Conservation (phyloP, 2,329 filamentous ascomycete species). For the Hirsutella minnesotensis region DNA sequence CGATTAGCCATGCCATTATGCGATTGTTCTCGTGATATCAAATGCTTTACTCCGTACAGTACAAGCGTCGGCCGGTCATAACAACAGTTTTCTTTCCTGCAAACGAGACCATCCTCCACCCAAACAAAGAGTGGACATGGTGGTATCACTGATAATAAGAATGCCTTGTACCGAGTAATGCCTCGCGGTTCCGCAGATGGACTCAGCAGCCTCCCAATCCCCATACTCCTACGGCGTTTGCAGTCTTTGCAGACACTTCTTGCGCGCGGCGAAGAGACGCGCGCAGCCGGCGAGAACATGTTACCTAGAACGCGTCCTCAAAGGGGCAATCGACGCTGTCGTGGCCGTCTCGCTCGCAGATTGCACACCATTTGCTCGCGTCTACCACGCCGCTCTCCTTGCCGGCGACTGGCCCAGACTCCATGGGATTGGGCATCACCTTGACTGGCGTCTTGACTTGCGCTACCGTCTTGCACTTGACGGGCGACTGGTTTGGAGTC, state of each 20-base stretch:
- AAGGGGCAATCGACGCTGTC: constrained; percentile 92
- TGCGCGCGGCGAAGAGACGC: background rate
- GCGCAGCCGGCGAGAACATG: background rate
- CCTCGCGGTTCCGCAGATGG: constrained; percentile 7
- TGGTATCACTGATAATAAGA: constrained; percentile 21
- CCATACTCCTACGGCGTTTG: background rate
- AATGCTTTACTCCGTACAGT: no score
- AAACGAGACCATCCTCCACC: background rate
- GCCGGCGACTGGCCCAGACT: constrained; percentile 58
- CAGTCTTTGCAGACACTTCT: constrained; percentile 1
- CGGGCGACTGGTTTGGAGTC: constrained; percentile 14
- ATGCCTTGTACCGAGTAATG: constrained; percentile 17
- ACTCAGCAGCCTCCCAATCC: background rate
- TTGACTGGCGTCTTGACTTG: constrained; percentile 24
- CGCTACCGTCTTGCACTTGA: constrained; percentile 3
- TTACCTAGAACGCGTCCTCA: constrained; percentile 59
- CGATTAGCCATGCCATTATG: no score
- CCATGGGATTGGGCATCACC: constrained; percentile 49
- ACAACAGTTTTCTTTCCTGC: background rate
- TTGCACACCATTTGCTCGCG: constrained; percentile 85
- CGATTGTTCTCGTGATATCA: no score
- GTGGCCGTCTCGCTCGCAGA: constrained; percentile 93
- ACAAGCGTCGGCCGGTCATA: background rate
- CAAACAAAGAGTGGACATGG: constrained; percentile 15
- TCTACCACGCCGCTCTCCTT: constrained; percentile 72